phyloP scores from a whole-genome alignment of 371 early-diverging fungal genomes.

The Mortierella sp. region DNA sequence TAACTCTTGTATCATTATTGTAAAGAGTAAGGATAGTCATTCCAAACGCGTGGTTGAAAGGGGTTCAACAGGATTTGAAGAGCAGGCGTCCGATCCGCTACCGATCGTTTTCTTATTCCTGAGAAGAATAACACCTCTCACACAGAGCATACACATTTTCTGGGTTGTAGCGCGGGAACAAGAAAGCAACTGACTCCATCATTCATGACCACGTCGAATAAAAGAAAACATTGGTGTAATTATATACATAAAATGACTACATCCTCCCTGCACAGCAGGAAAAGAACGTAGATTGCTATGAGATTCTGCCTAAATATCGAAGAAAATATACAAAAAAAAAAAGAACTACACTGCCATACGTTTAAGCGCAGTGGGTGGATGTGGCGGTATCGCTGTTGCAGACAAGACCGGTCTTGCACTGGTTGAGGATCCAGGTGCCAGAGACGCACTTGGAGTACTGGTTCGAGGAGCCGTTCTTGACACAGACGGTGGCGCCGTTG shows the following conservation, averaged over 20 bases:
- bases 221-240: too few species aligned
- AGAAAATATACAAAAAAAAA: background rate
- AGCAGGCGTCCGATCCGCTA: too few species aligned
- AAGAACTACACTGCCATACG: background rate
- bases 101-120: too few species aligned
- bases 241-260: background rate
- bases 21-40: too few species aligned
- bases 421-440: slow-evolving; percentile 53
- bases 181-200: background rate
- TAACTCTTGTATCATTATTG: too few species aligned
- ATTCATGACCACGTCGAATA: background rate
- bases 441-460: slow-evolving; percentile 57
- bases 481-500: slow-evolving; percentile 51
- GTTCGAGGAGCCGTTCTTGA: slow-evolving; percentile 33
- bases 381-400: slow-evolving; percentile 52
- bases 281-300: background rate
- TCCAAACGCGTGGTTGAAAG: too few species aligned
- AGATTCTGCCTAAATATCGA: background rate
- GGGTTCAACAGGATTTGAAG: too few species aligned
- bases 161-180: background rate
- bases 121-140: too few species aligned
- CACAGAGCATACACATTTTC: too few species aligned
- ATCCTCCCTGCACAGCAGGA: slow-evolving; percentile 1
- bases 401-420: slow-evolving; percentile 51
- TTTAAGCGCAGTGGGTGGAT: slow-evolving; percentile 52